Conservation (phyloP, 257 asterid species). For the Thymus quinquecostatus region DNA sequence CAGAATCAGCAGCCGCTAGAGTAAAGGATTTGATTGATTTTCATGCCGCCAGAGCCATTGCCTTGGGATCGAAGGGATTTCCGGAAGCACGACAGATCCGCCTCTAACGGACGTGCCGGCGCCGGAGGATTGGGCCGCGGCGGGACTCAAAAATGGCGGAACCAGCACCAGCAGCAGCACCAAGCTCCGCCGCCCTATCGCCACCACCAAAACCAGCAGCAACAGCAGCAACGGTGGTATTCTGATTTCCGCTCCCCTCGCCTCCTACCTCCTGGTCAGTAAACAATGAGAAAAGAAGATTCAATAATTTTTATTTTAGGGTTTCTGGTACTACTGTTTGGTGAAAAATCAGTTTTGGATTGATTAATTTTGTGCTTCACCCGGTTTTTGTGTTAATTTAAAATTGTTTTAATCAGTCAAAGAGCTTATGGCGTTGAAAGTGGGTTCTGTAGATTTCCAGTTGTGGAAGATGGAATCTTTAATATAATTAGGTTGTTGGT, state of each 20-base stretch:
- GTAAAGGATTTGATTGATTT: constrained; percentile 30
- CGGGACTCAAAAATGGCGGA: constrained; percentile 70
- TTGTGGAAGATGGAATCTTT: constrained; percentile 7
- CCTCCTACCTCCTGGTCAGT: constrained; percentile 67
- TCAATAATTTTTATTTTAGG: neutral
- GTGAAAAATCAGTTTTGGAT: neutral
- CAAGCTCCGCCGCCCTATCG: constrained; percentile 48
- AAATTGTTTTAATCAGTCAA: neutral
- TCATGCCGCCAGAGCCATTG: constrained; percentile 91
- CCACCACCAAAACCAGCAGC: constrained; percentile 34
- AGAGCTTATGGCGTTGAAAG: constrained; percentile 10
- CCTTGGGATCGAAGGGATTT: constrained; percentile 95
- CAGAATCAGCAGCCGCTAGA: constrained; percentile 29
- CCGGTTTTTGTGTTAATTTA: neutral
- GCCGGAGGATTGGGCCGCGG: constrained; percentile 52
- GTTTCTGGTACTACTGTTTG: neutral
- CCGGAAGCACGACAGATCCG: constrained; percentile 83
- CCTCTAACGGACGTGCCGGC: constrained; percentile 42
- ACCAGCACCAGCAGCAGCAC: constrained; percentile 44
- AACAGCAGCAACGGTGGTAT: constrained; percentile 56
- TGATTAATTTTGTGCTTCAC: neutral
- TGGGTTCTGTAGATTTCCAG: constrained; percentile 15
- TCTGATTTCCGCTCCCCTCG: constrained; percentile 71
- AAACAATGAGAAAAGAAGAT: constrained; percentile 11
- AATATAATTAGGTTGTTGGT: constrained; percentile 15